Percentiles rank a stretch among this genome's conserved stretches.
Conservation (phyloP, 2,329 filamentous ascomycete genomes). For the Pseudogymnoascus sp. region DNA sequence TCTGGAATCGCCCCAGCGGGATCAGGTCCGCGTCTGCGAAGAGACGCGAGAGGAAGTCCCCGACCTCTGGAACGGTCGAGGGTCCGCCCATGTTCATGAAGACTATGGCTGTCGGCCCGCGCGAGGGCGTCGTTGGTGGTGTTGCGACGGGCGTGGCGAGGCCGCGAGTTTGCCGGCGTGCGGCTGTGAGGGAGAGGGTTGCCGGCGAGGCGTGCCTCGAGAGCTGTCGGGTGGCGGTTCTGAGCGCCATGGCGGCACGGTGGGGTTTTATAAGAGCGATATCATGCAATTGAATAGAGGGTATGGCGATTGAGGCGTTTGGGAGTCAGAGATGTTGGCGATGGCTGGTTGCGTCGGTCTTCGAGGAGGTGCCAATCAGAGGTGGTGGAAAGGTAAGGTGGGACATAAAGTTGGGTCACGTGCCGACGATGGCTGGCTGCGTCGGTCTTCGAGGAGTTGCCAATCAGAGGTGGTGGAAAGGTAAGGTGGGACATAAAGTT, state of each 20-base stretch:
- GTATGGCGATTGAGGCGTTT: not conserved
- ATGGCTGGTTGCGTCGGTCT: not conserved
- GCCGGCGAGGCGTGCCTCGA: slow-evolving; percentile 23
- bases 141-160: slow-evolving; percentile 61
- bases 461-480: not conserved
- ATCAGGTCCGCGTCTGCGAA: slow-evolving; percentile 95
- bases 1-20: slow-evolving; percentile 84
- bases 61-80: slow-evolving; percentile 78
- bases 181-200: slow-evolving; percentile 21
- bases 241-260: slow-evolving; percentile 32
- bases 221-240: slow-evolving; percentile 27
- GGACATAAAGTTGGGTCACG: not conserved
- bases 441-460: not conserved
- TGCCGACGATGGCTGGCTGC: not conserved
- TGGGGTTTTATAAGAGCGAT: not conserved
- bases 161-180: slow-evolving; percentile 32
- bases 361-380: not conserved
- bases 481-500: slow-evolving; percentile 1
- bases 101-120: slow-evolving; percentile 93
- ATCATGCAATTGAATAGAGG: not conserved
- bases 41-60: slow-evolving; percentile 78
- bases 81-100: slow-evolving; percentile 99
- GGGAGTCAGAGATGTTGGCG: not conserved
- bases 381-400: not conserved
- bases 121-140: slow-evolving; percentile 59